Evolutionary conservation across 2,329 filamentous ascomycete species (phyloP), one percentile per base, ranked within the genome.

Genomic region (Cryphonectria radicalis): DNA sequence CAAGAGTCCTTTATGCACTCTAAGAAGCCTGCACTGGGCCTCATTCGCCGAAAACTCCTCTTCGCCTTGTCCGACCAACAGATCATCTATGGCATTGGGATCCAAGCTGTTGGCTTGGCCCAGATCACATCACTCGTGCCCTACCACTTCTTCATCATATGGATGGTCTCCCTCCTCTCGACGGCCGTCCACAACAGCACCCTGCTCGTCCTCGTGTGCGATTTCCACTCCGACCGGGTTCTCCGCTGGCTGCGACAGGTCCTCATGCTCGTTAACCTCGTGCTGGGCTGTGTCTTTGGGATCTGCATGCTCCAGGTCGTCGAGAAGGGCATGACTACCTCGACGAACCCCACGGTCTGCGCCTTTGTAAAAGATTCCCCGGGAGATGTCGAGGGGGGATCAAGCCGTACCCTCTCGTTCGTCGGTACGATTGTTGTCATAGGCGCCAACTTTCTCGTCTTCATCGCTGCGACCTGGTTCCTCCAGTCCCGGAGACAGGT

Each of bases 131-230:
- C 82, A 6, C 85, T 92, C 77, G 84, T 90, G 0, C 86, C 89
- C 0, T 92, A 92, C 77, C 90, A 92, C 79, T 91, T 92, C 81
- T 92, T 92, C 81, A 85, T 92, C 69, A 87, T 92, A 74, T 92
- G 69, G 72, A 90, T 91, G 82, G 81, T 92, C 1, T 89, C 88
- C 0, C 80, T 91, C 17, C 82, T 92, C 10, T 89, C 89, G 22
- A 91, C 89, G 74, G 88, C 89, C 0, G 91, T 90, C 3, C 90
- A 92, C 78, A 89, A 91, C 71, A 84, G 88, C 5, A 89, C 89
- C 0, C 81, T 92, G 22, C 83, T 92, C n/a, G 89, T 88, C 0
- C 84, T 92, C 46, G 88, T 90, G 1, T 87, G 87, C 76, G 89
- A 92, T 76, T 91, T 91, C 80, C 88, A 88, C 74, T 81, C 90